These are phyloP conservation scores for Quercus lobata DNA, from an alignment of 331 rosid genomes.

Conservation along the genomic window DNA sequence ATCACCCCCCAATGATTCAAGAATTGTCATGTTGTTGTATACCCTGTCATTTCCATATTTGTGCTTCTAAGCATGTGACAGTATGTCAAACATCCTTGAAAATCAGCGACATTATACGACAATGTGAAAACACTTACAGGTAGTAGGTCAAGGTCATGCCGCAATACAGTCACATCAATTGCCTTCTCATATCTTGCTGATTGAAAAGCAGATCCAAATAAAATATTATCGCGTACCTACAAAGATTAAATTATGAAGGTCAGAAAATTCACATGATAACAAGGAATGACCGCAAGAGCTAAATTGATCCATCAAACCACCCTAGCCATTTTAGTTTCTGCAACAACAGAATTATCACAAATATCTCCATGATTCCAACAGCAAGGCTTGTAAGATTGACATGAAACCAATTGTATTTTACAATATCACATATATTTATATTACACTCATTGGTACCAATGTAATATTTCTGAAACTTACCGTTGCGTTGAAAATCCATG, in stretches of 20 bases:
- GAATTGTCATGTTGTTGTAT: no score
- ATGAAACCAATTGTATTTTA: not conserved
- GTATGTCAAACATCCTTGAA: no score
- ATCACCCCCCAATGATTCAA: no score
- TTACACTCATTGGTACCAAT: not conserved
- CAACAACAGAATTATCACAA: not conserved
- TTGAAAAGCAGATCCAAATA: conserved; percentile 77
- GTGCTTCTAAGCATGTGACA: no score
- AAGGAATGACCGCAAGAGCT: not conserved
- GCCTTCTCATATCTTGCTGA: conserved; percentile 61
- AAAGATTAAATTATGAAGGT: not conserved
- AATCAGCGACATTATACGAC: not conserved
- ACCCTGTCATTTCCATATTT: no score
- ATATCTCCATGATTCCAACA: not conserved
- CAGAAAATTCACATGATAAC: not conserved
- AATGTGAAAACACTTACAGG: conserved; percentile 48
- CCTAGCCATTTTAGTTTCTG: not conserved
- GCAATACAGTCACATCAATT: conserved; percentile 57
- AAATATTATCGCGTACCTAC: conserved; percentile 83
- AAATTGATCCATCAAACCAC: not conserved
- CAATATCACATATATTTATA: not conserved
- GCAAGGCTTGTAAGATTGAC: not conserved
- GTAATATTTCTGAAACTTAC: conserved; percentile 44
- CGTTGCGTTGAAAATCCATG: conserved; percentile 95
- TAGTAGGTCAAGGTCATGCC: conserved; percentile 64